Evolutionary conservation across 164 flowering plant genomes (phyloP).

Genomic region (Magnolia sinica): DNA sequence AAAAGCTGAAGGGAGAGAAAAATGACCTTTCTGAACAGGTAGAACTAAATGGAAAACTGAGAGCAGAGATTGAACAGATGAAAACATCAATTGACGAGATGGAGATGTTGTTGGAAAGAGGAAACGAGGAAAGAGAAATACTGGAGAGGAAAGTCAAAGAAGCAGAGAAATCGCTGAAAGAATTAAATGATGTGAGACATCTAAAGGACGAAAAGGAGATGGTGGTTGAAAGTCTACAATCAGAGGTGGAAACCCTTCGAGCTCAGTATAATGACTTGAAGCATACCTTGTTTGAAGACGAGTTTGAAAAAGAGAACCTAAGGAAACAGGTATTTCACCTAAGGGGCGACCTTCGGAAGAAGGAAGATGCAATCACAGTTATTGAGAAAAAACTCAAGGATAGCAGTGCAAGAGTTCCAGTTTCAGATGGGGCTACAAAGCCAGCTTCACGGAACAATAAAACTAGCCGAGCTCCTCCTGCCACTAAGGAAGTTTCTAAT

Average conservation of each 20-base stretch:
- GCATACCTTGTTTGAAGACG: constrained; percentile 40
- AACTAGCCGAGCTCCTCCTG: constrained; percentile 26
- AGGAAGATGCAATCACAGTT: constrained; percentile 45
- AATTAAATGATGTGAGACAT: constrained; percentile 34
- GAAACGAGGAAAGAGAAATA: constrained; percentile 39
- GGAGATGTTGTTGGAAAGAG: constrained; percentile 36
- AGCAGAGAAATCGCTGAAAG: constrained; percentile 40
- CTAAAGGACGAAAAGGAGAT: constrained; percentile 54
- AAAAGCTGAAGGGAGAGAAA: constrained; percentile 34
- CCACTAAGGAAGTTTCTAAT: constrained; percentile 47
- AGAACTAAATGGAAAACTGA: constrained; percentile 30
- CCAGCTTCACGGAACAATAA: constrained; percentile 34
- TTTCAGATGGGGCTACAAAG: constrained; percentile 34
- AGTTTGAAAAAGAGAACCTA: constrained; percentile 65
- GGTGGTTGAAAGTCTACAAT: constrained; percentile 24
- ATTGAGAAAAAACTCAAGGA: constrained; percentile 67
- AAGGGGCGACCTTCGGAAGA: constrained; percentile 53
- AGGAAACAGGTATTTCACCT: constrained; percentile 49
- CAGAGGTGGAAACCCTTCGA: constrained; percentile 47
- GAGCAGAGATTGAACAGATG: constrained; percentile 35
- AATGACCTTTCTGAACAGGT: constrained; percentile 30
- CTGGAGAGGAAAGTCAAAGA: constrained; percentile 43
- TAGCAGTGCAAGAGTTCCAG: constrained; percentile 21
- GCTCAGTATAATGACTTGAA: constrained; percentile 49
- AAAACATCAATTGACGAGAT: constrained; percentile 27